These are phyloP conservation scores for Trifolium repens DNA, from an alignment of 306 rosid species.

Conservation along the genomic window DNA sequence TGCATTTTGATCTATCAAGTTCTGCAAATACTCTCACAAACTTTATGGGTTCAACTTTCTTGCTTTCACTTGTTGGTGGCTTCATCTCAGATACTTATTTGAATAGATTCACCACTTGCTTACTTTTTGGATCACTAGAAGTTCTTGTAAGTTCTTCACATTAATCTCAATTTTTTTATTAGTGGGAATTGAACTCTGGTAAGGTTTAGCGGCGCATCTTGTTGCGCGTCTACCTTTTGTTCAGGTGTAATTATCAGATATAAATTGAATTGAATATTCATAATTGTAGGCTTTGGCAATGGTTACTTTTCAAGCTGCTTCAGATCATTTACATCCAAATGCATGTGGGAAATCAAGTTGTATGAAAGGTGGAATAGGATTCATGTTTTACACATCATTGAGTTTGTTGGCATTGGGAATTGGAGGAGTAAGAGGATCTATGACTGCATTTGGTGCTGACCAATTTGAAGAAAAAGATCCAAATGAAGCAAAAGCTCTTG, in stretches of 20 bases:
- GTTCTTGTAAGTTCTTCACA: slow-evolving; percentile 50
- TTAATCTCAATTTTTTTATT: not conserved
- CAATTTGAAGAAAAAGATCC: slow-evolving; percentile 66
- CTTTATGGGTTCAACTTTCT: slow-evolving; percentile 75
- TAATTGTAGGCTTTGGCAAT: slow-evolving; percentile 59
- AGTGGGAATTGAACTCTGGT: too few species aligned
- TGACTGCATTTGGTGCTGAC: slow-evolving; percentile 84
- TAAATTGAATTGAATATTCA: too few species aligned
- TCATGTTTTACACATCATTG: slow-evolving; percentile 63
- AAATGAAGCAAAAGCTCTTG: slow-evolving; percentile 64
- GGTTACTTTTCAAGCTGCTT: slow-evolving; percentile 64
- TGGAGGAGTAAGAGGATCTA: slow-evolving; percentile 79
- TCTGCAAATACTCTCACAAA: slow-evolving; percentile 86
- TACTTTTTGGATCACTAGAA: slow-evolving; percentile 71
- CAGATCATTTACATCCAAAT: slow-evolving; percentile 59
- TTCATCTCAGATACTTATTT: slow-evolving; percentile 82
- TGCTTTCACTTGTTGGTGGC: slow-evolving; percentile 80
- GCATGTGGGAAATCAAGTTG: slow-evolving; percentile 55
- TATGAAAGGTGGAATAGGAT: slow-evolving; percentile 55
- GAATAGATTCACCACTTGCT: slow-evolving; percentile 66
- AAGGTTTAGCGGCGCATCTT: too few species aligned
- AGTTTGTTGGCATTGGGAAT: slow-evolving; percentile 66
- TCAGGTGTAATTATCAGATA: too few species aligned
- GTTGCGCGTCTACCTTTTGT: too few species aligned
- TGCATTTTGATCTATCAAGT: slow-evolving; percentile 64